phyloP scores from a whole-genome alignment of 2,329 filamentous ascomycete genomes.

The Alternaria brassicae region DNA sequence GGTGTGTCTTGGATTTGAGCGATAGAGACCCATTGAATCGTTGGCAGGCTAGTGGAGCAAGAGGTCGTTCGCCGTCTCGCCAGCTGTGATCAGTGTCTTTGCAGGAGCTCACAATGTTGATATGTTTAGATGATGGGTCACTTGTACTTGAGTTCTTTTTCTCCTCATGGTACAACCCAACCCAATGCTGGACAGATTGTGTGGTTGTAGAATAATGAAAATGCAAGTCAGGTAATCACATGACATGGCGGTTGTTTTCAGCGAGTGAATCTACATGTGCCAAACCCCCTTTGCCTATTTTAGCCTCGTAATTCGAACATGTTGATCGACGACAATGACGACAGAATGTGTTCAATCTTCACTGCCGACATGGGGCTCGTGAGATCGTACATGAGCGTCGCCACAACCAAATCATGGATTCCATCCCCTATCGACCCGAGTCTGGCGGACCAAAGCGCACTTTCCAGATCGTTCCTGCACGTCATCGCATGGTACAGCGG shows the following conservation, averaged over 20 bases:
- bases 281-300: neutral
- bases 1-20: conserved; percentile 15
- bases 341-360: neutral
- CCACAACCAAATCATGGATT: neutral
- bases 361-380: neutral
- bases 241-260: neutral
- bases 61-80: neutral
- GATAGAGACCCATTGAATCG: conserved; percentile 5
- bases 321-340: neutral
- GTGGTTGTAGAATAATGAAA: conserved; percentile 32
- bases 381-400: neutral
- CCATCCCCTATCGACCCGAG: neutral
- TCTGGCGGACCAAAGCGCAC: conserved; percentile 1
- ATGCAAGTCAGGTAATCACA: conserved; percentile 19
- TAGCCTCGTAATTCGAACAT: neutral
- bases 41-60: neutral
- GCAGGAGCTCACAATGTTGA: conserved; percentile 20
- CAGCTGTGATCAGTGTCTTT: neutral
- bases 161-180: conserved; percentile 8
- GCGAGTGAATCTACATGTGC: neutral
- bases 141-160: conserved; percentile 7
- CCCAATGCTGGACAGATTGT: conserved; percentile 17
- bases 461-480: neutral
- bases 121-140: conserved; percentile 32
- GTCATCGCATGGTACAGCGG: neutral